A percentile compares a stretch with the other conserved stretches of the same genome.
These are phyloP conservation scores for Colletotrichum cuscutae DNA, from an alignment of 2,329 filamentous ascomycete species.

Conservation along the genomic window DNA sequence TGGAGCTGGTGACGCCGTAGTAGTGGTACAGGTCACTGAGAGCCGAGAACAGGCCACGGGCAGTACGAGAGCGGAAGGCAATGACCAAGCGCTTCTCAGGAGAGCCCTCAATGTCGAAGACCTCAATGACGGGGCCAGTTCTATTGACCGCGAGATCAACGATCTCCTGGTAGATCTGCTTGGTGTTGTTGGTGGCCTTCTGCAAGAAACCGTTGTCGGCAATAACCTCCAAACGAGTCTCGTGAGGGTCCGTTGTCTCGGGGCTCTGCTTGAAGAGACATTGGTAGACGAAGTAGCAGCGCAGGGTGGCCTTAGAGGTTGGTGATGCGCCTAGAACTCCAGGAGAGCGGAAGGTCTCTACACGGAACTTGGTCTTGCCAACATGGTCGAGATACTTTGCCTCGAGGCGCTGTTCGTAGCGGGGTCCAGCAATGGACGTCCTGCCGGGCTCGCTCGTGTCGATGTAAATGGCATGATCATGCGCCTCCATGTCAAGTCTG, in stretches of 20 bases:
- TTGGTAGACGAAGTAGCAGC: conserved; percentile 99
- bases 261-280: conserved; percentile 85
- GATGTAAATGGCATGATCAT: conserved; percentile 97
- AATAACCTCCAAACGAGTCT: conserved; percentile 91
- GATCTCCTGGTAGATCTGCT: conserved; percentile 94
- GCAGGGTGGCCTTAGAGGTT: conserved; percentile 81
- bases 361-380: conserved; percentile 81
- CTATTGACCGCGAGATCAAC: conserved; percentile 85
- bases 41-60: conserved; percentile 92
- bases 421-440: conserved; percentile 80
- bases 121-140: conserved; percentile 95
- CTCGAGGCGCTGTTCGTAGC: conserved; percentile 93
- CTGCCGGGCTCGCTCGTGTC: conserved; percentile 94
- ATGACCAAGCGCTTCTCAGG: conserved; percentile 94
- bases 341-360: conserved; percentile 96
- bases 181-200: conserved; percentile 96
- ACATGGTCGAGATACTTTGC: conserved; percentile 92
- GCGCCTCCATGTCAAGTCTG: conserved; percentile 92
- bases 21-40: conserved; percentile 98
- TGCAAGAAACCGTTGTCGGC: conserved; percentile 94
- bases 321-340: conserved; percentile 77
- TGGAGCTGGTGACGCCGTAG: conserved; percentile 94
- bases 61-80: conserved; percentile 93
- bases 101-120: conserved; percentile 93
- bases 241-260: conserved; percentile 76